Evolutionary conservation across 805 yeast species (phyloP), one percentile per base, ranked within the genome.

Genomic region (Cyberlindnera maritima): DNA sequence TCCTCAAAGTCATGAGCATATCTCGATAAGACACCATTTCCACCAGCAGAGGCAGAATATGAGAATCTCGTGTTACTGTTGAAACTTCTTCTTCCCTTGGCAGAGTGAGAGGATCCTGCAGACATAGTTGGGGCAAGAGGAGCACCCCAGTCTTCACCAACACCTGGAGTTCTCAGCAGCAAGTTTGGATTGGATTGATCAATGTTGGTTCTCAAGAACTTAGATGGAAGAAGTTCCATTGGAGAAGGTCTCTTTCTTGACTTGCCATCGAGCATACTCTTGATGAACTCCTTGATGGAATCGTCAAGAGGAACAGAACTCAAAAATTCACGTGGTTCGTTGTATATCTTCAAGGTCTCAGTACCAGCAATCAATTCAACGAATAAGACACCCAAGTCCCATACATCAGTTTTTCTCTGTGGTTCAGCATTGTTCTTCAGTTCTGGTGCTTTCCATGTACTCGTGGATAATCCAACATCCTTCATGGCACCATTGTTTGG

Each of bases 1-100:
- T 94, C 99, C 64, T 94, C 99, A 65, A 95, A 94, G 62, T 94
- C 99, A 52, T 91, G 80, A 3, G 83, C 86, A 62, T 92, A 94
- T 53, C 99, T 74, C 1, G 96, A 89, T 2, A 48, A 35, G 1
- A 49, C 38, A 11, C 54, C 59, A 5, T 63, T 54, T 4, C 59
- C 49, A n/a, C 63, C 62, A 36, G 28, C 36, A 2, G 48, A 32
- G 3, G 41, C 39, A 9, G 60, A 46, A 19, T 70, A 61, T 13
- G 69, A 64, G 35, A 62, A 63, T 37, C 70, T 57, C 6, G 71
- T 61, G 10, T 72, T 70, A 31, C 65, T 65, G 52, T 68, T 71
- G 50, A 71, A 71, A 23, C 76, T 70, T 53, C 75, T 63, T 54
- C 76, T 64, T 31, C 64, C 44, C 19, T 44, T 45, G 9, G 38